Conservation (phyloP, 768 basidiomycete species). For the Tylopilus intermedius region DNA sequence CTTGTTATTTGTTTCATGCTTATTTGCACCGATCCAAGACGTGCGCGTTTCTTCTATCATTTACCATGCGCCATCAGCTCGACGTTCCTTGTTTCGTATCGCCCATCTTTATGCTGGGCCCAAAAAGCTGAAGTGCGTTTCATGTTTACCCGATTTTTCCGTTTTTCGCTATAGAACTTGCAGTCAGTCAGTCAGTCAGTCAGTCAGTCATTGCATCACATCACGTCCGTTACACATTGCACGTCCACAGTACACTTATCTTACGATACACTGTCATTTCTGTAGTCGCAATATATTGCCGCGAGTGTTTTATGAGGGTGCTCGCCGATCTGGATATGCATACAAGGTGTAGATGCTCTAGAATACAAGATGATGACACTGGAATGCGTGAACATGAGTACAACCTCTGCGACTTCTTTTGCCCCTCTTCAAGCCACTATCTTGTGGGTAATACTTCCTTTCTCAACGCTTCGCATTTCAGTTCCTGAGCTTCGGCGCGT, state of each 20-base stretch:
- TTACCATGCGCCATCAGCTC: constrained; percentile 26
- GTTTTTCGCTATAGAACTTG: constrained; percentile 23
- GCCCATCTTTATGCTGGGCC: constrained; percentile 17
- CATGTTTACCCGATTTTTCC: constrained; percentile 22
- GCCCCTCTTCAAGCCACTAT: constrained; percentile 5
- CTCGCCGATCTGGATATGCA: not conserved
- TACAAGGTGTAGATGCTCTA: constrained; percentile 16
- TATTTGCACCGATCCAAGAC: constrained; percentile 32
- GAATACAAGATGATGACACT: constrained; percentile 20
- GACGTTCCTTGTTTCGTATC: constrained; percentile 18
- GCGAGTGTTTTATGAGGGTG: constrained; percentile 10
- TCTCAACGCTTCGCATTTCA: constrained; percentile 46
- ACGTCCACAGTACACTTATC: constrained; percentile 23
- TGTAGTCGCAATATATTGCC: constrained; percentile 28
- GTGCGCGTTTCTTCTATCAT: constrained; percentile 25
- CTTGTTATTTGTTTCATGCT: constrained; percentile 31
- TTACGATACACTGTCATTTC: constrained; percentile 28
- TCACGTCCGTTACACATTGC: constrained; percentile 19
- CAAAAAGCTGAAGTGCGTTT: constrained; percentile 28
- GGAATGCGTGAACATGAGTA: constrained; percentile 13
- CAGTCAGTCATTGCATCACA: constrained; percentile 23
- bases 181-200: constrained; percentile 22
- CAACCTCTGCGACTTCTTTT: not conserved
- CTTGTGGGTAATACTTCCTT: constrained; percentile 34
- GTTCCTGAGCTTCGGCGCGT: constrained; percentile 56